phyloP scores from a whole-genome alignment of 441 rosid genomes.

The Biscutella laevigata region DNA sequence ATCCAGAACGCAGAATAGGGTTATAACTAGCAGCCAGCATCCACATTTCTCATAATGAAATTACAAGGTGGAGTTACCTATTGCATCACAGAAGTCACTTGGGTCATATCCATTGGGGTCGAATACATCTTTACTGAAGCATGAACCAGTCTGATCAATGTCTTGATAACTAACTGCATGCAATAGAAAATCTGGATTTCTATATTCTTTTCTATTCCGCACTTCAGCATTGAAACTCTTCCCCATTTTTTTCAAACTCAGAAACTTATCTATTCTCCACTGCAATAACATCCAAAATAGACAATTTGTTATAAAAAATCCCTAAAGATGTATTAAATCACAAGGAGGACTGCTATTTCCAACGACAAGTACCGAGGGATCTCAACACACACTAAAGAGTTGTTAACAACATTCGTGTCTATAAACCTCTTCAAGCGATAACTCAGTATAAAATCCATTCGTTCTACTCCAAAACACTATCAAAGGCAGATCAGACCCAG shows the following conservation, averaged over 20 bases:
- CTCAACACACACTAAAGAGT: background rate
- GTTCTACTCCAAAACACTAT: background rate
- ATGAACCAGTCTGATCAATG: constrained; percentile 88
- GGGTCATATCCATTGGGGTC: constrained; percentile 88
- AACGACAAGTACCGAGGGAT: background rate
- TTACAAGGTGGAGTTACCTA: constrained; percentile 46
- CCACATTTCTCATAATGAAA: background rate
- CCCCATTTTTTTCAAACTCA: constrained; percentile 66
- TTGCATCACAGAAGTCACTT: constrained; percentile 68
- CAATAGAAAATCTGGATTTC: constrained; percentile 87
- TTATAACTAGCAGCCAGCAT: background rate
- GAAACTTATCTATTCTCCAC: constrained; percentile 74
- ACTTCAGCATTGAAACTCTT: constrained; percentile 92
- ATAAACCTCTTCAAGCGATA: background rate
- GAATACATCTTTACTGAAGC: constrained; percentile 86
- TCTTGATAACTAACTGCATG: constrained; percentile 95
- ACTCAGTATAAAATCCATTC: background rate
- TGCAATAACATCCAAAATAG: constrained; percentile 31
- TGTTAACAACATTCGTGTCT: background rate
- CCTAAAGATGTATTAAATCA: background rate
- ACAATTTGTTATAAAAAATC: background rate
- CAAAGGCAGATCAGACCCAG: background rate
- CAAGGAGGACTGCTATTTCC: background rate
- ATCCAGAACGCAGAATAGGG: background rate
- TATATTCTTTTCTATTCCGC: constrained; percentile 82